Base-by-base conservation (phyloP, 805 yeast genomes). In the Metschnikowia reukaufii region DNA sequence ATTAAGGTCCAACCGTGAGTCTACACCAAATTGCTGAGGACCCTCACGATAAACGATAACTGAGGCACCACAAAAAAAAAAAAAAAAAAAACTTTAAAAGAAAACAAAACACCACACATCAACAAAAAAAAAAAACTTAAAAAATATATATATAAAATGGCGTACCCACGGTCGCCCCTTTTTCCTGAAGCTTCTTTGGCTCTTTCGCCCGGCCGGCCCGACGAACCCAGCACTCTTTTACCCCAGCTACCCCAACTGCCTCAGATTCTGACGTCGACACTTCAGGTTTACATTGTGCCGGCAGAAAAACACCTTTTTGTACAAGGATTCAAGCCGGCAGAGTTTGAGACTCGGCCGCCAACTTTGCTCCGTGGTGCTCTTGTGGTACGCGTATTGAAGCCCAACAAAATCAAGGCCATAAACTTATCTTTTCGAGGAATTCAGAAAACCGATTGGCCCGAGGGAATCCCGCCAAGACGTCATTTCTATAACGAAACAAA, bases 361-460 rank as follows among this genome's bases (percentile, higher is more conserved):
- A 78, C 92, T 2, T 65, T 91, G 41, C 73, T 91, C 30, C 74
- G 98, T 44, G 98, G 98, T 1, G 80, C 90, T 23, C 67, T 91
- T 16, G 78, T 84, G 39, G 50, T 91, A 2, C 73, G 91, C 40
- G 77, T 91, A 5, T 57, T 82, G 38, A 89, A 88, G 58, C 84
- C 92, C 0, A 74, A 84, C 23, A 87, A 83, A 61, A 70, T 91
- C 50, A 88, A 86, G 63, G 62, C 78, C 16, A 79, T 91, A 10
- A 62, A 69, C 4, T 70, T 91, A 39, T 70, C 74, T 1, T 81
- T 91, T 56, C 74, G 75, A 43, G 97, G 97, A 1, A 61, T 64
- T 1, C 78, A 86, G 31, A 76, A 86, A 54, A 91, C 97, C 0
- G 96, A 91, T 50, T 91, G 97, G 97, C 97, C 97, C 2, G 97